These are phyloP conservation scores for Zygosaccharomyces sapae DNA, from an alignment of 1,139 yeast species.

Conservation along the genomic window DNA sequence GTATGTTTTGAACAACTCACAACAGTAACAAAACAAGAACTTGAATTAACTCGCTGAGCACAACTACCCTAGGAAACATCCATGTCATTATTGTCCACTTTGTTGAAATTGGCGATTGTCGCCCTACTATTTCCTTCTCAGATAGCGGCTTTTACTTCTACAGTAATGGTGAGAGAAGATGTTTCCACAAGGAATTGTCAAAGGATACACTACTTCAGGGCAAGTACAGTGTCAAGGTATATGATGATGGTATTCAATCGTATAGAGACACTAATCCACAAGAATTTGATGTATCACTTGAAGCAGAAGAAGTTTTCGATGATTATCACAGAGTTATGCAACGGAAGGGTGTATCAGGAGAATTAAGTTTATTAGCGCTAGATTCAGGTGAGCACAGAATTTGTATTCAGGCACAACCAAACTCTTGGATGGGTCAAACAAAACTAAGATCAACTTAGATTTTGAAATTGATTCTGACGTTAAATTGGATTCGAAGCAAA, in stretches of 20 bases:
- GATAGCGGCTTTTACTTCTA: conserved; percentile 45
- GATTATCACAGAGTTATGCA: conserved; percentile 63
- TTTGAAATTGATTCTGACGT: conserved; percentile 51
- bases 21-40: neutral
- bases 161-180: conserved; percentile 52
- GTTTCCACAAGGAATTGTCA: conserved; percentile 64
- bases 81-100: conserved; percentile 10
- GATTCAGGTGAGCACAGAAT: conserved; percentile 71
- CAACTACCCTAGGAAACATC: neutral
- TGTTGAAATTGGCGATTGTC: conserved; percentile 14
- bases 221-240: conserved; percentile 54
- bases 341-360: conserved; percentile 57
- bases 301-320: conserved; percentile 61
- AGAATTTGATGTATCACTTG: conserved; percentile 46
- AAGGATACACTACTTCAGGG: conserved; percentile 59
- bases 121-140: conserved; percentile 25
- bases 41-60: neutral
- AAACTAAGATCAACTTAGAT: conserved; percentile 46
- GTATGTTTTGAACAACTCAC: conserved; percentile 9
- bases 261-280: conserved; percentile 44
- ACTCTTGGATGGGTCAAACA: conserved; percentile 52
- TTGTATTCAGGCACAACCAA: conserved; percentile 62
- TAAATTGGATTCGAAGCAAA: conserved; percentile 49
- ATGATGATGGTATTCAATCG: conserved; percentile 42
- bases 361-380: conserved; percentile 63